Percentiles rank a stretch among this genome's conserved stretches.
These are phyloP conservation scores for Gnomoniopsis smithogilvyi DNA, from an alignment of 2,329 filamentous ascomycete species.

Conservation along the genomic window DNA sequence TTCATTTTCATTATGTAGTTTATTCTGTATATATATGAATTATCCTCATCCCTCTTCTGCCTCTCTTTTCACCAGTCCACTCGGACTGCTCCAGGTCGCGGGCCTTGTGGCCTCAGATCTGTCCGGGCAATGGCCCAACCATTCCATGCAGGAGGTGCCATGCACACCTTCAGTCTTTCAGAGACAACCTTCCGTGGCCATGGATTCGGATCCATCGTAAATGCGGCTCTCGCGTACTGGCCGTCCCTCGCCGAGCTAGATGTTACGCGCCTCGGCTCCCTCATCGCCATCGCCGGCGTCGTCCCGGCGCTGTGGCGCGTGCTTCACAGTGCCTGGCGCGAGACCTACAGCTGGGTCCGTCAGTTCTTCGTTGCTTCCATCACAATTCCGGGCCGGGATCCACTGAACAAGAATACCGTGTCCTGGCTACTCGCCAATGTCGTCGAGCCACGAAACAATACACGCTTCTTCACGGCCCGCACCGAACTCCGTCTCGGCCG, in stretches of 20 bases:
- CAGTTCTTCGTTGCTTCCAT: conserved; percentile 42
- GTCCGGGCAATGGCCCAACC: conserved; percentile 14
- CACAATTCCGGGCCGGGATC: conserved; percentile 40
- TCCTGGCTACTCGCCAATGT: conserved; percentile 41
- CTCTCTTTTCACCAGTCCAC: neutral
- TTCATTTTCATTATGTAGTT: neutral
- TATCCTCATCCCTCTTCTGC: neutral
- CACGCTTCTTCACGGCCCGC: conserved; percentile 39
- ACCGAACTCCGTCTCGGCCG: conserved; percentile 36
- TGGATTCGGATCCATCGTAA: neutral
- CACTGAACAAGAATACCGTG: conserved; percentile 41
- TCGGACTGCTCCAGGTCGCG: conserved; percentile 4
- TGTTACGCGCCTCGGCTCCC: conserved; percentile 41
- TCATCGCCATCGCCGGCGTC: conserved; percentile 41
- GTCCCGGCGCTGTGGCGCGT: conserved; percentile 38
- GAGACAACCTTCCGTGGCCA: conserved; percentile 1
- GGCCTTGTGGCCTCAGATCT: neutral
- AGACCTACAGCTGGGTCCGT: conserved; percentile 37
- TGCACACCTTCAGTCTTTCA: conserved; percentile 2
- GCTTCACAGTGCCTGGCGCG: conserved; percentile 32
- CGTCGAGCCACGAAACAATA: conserved; percentile 33
- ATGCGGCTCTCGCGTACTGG: neutral
- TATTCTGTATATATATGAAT: neutral
- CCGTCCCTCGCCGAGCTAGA: conserved; percentile 28
- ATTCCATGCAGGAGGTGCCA: conserved; percentile 18